phyloP scores from a whole-genome alignment of 2,329 filamentous ascomycete species.

The Monascus ruber region DNA sequence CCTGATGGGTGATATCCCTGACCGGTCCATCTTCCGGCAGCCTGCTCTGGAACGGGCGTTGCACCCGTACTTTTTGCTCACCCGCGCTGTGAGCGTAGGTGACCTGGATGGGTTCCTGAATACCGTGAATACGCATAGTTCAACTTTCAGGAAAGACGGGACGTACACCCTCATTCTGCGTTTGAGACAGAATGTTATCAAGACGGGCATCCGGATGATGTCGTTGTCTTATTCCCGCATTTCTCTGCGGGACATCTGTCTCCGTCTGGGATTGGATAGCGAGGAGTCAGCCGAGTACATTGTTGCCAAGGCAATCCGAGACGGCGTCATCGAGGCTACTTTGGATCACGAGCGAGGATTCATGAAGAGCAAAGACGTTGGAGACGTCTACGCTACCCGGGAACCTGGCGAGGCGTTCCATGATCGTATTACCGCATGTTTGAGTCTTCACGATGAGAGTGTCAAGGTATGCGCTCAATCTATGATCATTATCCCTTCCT shows the following conservation, averaged over 20 bases:
- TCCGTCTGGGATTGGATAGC: constrained; percentile 81
- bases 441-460: constrained; percentile 90
- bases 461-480: constrained; percentile 60
- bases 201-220: constrained; percentile 98
- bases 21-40: constrained; percentile 86
- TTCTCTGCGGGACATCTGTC: constrained; percentile 92
- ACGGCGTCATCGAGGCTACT: constrained; percentile 92
- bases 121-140: constrained; percentile 67
- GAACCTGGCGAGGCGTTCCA: constrained; percentile 97
- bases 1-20: constrained; percentile 96
- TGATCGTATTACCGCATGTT: constrained; percentile 83
- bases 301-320: constrained; percentile 93
- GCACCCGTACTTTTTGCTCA: constrained; percentile 84
- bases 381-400: constrained; percentile 89
- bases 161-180: constrained; percentile 94
- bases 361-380: constrained; percentile 97
- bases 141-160: constrained; percentile 81
- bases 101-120: constrained; percentile 89
- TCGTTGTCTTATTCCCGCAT: constrained; percentile 96
- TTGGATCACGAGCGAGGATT: constrained; percentile 89
- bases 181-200: constrained; percentile 96
- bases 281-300: constrained; percentile 99
- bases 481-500: not conserved
- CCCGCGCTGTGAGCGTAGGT: constrained; percentile 91
- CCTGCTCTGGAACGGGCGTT: constrained; percentile 75